Percentiles rank a stretch among this genome's conserved stretches.
These are phyloP conservation scores for Spatholobus suberectus DNA, from an alignment of 306 rosid species.

Conservation along the genomic window DNA sequence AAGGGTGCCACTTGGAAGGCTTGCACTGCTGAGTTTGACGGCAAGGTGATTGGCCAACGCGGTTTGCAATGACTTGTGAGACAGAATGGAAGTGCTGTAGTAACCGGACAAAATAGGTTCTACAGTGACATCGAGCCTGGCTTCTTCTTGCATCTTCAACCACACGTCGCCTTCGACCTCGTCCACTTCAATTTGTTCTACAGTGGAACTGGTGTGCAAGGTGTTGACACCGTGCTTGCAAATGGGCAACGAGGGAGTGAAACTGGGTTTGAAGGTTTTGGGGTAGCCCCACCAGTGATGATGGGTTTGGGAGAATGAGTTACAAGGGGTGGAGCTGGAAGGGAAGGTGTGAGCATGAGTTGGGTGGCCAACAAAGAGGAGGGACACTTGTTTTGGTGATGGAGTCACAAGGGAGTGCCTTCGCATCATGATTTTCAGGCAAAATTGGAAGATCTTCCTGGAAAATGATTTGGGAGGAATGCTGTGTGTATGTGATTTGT, in stretches of 20 bases:
- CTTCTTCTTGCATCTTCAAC: conserved; percentile 74
- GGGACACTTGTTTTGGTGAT: conserved; percentile 28
- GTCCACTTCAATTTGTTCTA: conserved; percentile 10
- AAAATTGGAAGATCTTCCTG: conserved; percentile 25
- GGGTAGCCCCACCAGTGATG: conserved; percentile 25
- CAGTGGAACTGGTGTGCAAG: conserved; percentile 35
- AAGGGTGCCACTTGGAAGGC: conserved; percentile 57
- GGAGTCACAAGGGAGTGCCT: conserved; percentile 26
- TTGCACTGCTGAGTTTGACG: conserved; percentile 54
- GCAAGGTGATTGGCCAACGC: conserved; percentile 74
- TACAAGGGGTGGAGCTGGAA: too few relatives aligned
- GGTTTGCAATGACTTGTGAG: conserved; percentile 58
- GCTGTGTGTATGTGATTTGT: background rate
- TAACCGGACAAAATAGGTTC: conserved; percentile 72
- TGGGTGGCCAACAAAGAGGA: conserved; percentile 1
- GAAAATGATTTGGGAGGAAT: background rate
- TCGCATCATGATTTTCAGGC: conserved; percentile 34
- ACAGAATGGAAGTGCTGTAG: conserved; percentile 58
- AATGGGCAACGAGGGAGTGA: conserved; percentile 45
- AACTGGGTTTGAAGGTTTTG: conserved; percentile 46
- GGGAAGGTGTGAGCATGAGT: background rate
- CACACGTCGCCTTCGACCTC: conserved; percentile 54
- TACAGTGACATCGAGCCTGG: conserved; percentile 51
- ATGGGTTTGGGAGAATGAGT: conserved; percentile 36
- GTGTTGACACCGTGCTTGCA: conserved; percentile 34